These are phyloP conservation scores for Panicum virgatum DNA, from an alignment of 202 grass and related monocot species.

Conservation along the genomic window DNA sequence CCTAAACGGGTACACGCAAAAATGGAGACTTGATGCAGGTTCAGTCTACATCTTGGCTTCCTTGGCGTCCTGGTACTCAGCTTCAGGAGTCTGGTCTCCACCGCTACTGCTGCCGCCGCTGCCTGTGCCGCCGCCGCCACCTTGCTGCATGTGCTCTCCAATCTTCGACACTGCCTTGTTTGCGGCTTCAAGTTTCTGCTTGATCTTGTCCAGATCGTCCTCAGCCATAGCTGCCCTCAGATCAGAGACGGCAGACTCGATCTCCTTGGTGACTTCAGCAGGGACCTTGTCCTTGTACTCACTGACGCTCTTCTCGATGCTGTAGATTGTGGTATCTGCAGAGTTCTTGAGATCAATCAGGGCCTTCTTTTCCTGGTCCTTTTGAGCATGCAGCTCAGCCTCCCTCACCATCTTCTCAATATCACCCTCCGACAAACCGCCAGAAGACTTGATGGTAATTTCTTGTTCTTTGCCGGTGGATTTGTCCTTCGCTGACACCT, in stretches of 20 bases:
- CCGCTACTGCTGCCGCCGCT: slow-evolving; percentile 15
- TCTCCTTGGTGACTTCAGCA: slow-evolving; percentile 62
- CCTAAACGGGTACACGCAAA: slow-evolving; percentile 42
- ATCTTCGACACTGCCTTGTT: slow-evolving; percentile 97
- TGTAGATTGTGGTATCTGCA: slow-evolving; percentile 87
- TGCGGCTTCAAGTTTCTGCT: slow-evolving; percentile 86
- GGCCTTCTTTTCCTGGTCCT: slow-evolving; percentile 83
- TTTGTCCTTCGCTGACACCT: slow-evolving; percentile 88
- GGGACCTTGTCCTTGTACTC: slow-evolving; percentile 96
- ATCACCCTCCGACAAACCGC: slow-evolving; percentile 76
- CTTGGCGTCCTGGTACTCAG: slow-evolving; percentile 79
- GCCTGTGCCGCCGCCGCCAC: slow-evolving; percentile 2
- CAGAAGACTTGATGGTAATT: slow-evolving; percentile 93
- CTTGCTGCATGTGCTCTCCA: slow-evolving; percentile 81
- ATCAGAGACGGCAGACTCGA: slow-evolving; percentile 67
- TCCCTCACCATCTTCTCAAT: slow-evolving; percentile 97
- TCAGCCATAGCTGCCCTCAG: slow-evolving; percentile 71
- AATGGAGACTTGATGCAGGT: not conserved
- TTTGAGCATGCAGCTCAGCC: slow-evolving; percentile 78
- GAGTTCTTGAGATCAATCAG: slow-evolving; percentile 83
- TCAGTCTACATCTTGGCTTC: slow-evolving; percentile 62
- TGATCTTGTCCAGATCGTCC: slow-evolving; percentile 77
- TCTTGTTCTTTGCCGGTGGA: slow-evolving; percentile 81
- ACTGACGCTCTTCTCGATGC: slow-evolving; percentile 83
- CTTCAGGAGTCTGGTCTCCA: slow-evolving; percentile 77